These are phyloP conservation scores for Sarcodon sp. DNA, from an alignment of 768 basidiomycete species.

Conservation along the genomic window DNA sequence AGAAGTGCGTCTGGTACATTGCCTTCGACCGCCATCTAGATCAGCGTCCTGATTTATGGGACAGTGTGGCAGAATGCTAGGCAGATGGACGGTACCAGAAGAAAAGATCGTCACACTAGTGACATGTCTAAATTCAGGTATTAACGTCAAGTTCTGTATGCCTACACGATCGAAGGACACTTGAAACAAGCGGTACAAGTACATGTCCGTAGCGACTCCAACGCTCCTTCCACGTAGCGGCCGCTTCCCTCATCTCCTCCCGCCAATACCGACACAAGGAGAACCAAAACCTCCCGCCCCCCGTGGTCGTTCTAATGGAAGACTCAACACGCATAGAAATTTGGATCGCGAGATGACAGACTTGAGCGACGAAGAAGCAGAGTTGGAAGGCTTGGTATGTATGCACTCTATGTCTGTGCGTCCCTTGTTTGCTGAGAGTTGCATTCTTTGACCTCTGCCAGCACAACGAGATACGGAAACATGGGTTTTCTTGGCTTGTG, in stretches of 20 bases:
- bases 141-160: too few species aligned
- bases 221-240: slow-evolving; percentile 59
- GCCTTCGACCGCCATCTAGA: too few species aligned
- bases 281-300: slow-evolving; percentile 22
- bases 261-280: slow-evolving; percentile 34
- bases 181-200: not conserved
- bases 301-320: slow-evolving; percentile 34
- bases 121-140: too few species aligned
- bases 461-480: slow-evolving; percentile 48
- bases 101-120: too few species aligned
- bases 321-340: slow-evolving; percentile 53
- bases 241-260: slow-evolving; percentile 52
- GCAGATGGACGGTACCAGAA: too few species aligned
- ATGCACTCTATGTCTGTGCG: not conserved
- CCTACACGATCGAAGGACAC: too few species aligned
- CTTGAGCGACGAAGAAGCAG: slow-evolving; percentile 73
- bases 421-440: not conserved
- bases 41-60: too few species aligned
- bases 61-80: too few species aligned
- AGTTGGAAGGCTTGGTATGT: slow-evolving; percentile 65
- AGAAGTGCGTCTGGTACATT: too few species aligned
- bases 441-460: slow-evolving; percentile 12
- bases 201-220: slow-evolving; percentile 48
- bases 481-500: slow-evolving; percentile 55
- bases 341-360: slow-evolving; percentile 71